Evolutionary conservation across 768 basidiomycete genomes (phyloP).

Genomic region (Gloeopeniophorella convolvens): DNA sequence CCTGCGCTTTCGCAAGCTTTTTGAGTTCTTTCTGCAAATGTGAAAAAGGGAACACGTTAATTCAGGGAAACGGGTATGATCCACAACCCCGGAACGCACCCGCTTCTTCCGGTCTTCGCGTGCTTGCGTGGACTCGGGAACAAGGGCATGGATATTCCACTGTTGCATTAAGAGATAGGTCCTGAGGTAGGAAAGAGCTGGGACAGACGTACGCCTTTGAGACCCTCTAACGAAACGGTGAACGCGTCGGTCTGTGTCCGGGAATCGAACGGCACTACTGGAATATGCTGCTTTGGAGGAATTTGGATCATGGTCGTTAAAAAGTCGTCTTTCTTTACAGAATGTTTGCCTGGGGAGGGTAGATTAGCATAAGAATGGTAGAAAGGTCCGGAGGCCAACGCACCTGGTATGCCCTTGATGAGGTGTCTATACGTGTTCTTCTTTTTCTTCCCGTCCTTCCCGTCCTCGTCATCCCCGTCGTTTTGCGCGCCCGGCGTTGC

Average conservation of each 20-base stretch:
- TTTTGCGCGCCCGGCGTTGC: constrained; percentile 15
- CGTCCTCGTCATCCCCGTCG: constrained; percentile 19
- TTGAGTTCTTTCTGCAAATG: constrained; percentile 21
- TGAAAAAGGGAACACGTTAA: background rate
- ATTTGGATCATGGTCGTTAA: constrained; percentile 16
- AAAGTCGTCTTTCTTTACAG: constrained; percentile 22
- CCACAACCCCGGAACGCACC: constrained; percentile 12
- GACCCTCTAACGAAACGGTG: constrained; percentile 20
- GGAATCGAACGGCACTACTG: constrained; percentile 17
- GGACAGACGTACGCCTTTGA: constrained; percentile 18
- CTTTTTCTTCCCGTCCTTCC: constrained; percentile 22
- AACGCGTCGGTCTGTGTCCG: constrained; percentile 19
- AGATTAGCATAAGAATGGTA: background rate
- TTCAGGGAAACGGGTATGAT: background rate
- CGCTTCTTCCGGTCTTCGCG: constrained; percentile 22
- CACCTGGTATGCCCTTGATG: constrained; percentile 22
- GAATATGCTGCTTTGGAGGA: constrained; percentile 21
- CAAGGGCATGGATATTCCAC: constrained; percentile 23
- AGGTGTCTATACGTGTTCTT: constrained; percentile 22
- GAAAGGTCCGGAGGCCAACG: background rate
- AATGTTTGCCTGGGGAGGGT: constrained; percentile 17
- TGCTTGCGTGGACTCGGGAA: constrained; percentile 21
- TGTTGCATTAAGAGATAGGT: no score
- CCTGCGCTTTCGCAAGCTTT: constrained; percentile 20
- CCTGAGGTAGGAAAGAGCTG: background rate